Percentiles rank a stretch among this genome's conserved stretches.
phyloP scores from a whole-genome alignment of 176 grass and related monocot species.

The Rhynchospora breviuscula region DNA sequence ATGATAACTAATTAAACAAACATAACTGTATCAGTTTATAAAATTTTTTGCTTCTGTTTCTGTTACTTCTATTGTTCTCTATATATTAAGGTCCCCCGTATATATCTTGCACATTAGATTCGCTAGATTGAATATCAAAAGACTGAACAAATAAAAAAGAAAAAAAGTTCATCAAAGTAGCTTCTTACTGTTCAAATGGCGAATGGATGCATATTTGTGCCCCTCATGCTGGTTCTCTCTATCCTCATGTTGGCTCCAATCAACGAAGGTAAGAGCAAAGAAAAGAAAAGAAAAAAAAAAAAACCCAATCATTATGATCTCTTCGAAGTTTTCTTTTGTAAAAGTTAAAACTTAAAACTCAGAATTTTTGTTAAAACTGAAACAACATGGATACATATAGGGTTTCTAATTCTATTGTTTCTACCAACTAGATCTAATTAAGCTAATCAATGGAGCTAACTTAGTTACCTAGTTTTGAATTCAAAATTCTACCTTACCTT shows the following conservation, averaged over 20 bases:
- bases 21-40: neutral
- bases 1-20: neutral
- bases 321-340: no score
- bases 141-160: neutral
- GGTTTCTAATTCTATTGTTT: no score
- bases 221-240: neutral
- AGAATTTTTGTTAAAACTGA: no score
- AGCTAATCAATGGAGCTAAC: no score
- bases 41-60: neutral
- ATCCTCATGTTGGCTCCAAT: neutral
- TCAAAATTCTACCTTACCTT: no score
- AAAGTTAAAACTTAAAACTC: no score
- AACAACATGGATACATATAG: no score
- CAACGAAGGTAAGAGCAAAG: no score
- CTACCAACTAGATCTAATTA: no score
- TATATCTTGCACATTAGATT: neutral
- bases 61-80: neutral
- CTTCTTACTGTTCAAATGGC: neutral
- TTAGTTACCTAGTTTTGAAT: no score
- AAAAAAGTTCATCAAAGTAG: neutral
- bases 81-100: neutral
- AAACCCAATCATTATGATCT: no score
- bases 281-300: no score
- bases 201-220: neutral
- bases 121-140: neutral